Evolutionary conservation across 2,329 filamentous ascomycete species (phyloP), one percentile per base, ranked within the genome.

Genomic region (Aspergillus chevalieri): DNA sequence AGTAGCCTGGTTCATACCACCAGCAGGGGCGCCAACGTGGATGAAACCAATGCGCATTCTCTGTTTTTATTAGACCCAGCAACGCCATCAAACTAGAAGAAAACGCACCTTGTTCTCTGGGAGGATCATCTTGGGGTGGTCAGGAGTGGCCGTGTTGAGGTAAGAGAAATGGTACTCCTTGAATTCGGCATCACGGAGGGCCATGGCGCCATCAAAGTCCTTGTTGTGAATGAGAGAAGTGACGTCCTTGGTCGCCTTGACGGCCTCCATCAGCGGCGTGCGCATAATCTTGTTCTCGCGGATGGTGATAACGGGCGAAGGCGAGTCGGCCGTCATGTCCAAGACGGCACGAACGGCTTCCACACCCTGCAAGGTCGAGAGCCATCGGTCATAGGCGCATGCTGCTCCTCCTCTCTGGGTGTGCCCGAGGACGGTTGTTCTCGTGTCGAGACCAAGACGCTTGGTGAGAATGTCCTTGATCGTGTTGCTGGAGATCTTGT

Each of bases 201-300:
- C 74, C 89, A 97, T 95, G 38, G 93, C 93, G 52, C 77, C 82
- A 33, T 87, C 84, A 64, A 96, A 98, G 59, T 97, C 85, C 65
- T 90, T 91, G 48, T 78, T 82, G 21, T 89, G 80, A 50, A 98
- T 95, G 28, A 88, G 87, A 57, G 81, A 80, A 12, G 89, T 82
- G 0, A 97, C 89, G 48, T 87, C 80, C 68, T 96, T 86, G 24
- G 93, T 98, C 63, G 90, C 82, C 43, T 81, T 75, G 9, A 98
- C 93, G 1, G 93, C 91, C 65, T 95, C 82, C 76, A 97, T 87
- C 22, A 98, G 76, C 17, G 90, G 86, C 60, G 91, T 90, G 48
- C 91, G 83, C 56, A 90, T 84, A 65, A 98, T 97, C 75, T 98
- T 95, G 80, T 97, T 97, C 76, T 98, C 93, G 56, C 86, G 91